phyloP scores from a whole-genome alignment of 2,329 filamentous ascomycete species.

The Neonectria sp. region DNA sequence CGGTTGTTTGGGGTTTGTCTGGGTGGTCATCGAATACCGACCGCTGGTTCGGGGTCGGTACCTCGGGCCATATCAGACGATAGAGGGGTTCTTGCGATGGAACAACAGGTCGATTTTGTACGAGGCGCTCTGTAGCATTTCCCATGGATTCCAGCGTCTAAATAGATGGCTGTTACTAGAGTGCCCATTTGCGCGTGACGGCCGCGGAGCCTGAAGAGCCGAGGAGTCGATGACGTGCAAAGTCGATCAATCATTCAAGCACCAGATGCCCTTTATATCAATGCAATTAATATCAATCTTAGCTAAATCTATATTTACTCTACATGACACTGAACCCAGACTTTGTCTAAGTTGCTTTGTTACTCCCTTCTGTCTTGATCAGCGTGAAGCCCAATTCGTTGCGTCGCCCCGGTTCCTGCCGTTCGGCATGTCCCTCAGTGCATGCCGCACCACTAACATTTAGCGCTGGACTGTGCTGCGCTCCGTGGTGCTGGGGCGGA shows the following conservation, averaged over 20 bases:
- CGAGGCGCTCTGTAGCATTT: slow-evolving; percentile 47
- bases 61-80: slow-evolving; percentile 37
- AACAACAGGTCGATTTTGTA: slow-evolving; percentile 41
- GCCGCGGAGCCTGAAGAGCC: slow-evolving; percentile 15
- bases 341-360: neutral
- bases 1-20: slow-evolving; percentile 44
- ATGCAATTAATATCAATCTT: slow-evolving; percentile 18
- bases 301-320: neutral
- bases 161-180: slow-evolving; percentile 50
- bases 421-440: slow-evolving; percentile 39
- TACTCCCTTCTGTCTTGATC: neutral
- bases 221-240: slow-evolving; percentile 26
- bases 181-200: slow-evolving; percentile 3
- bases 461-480: slow-evolving; percentile 29
- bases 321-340: neutral
- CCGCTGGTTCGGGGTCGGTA: slow-evolving; percentile 36
- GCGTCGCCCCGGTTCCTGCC: slow-evolving; percentile 57
- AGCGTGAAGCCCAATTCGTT: slow-evolving; percentile 36
- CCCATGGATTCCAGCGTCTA: slow-evolving; percentile 42
- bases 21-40: slow-evolving; percentile 33
- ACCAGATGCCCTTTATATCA: slow-evolving; percentile 9
- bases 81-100: slow-evolving; percentile 44
- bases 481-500: slow-evolving; percentile 34
- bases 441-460: slow-evolving; percentile 35
- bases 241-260: slow-evolving; percentile 5